phyloP scores from a whole-genome alignment of 345 rosid species.

The Eucalyptus viminalis region DNA sequence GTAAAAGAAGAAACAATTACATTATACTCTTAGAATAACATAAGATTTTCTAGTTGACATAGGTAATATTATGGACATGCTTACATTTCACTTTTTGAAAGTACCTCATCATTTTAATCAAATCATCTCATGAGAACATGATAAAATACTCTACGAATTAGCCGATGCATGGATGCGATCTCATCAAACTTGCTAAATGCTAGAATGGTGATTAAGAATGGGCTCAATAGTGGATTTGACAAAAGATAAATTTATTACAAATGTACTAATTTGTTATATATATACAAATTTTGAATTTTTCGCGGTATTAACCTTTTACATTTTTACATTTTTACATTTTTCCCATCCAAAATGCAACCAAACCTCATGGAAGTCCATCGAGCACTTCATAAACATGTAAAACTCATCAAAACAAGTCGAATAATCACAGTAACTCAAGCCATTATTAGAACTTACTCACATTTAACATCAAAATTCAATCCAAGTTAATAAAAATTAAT shows the following conservation, averaged over 20 bases:
- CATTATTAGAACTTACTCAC: not conserved
- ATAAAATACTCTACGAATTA: not conserved
- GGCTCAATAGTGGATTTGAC: fast-evolving
- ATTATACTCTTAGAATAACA: not conserved
- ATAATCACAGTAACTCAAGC: not conserved
- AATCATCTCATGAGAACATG: not conserved
- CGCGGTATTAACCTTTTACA: fast-evolving
- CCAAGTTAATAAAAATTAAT: not conserved
- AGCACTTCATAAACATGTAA: not conserved
- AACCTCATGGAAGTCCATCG: not conserved
- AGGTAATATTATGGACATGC: not conserved
- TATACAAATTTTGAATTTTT: too few relatives aligned
- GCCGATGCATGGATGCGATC: not conserved
- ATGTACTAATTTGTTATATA: not conserved
- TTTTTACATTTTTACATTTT: not conserved
- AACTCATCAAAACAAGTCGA: not conserved
- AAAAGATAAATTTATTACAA: too few relatives aligned
- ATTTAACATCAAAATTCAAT: not conserved
- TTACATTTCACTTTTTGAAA: not conserved
- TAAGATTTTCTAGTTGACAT: not conserved
- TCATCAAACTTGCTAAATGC: not conserved
- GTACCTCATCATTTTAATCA: not conserved
- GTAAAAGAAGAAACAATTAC: not conserved
- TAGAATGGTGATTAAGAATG: not conserved
- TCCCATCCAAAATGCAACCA: not conserved